Percentiles rank a stretch among this genome's conserved stretches.
Evolutionary conservation across 208 protist genomes (phyloP).

Genomic region (Leishmania arabica): DNA sequence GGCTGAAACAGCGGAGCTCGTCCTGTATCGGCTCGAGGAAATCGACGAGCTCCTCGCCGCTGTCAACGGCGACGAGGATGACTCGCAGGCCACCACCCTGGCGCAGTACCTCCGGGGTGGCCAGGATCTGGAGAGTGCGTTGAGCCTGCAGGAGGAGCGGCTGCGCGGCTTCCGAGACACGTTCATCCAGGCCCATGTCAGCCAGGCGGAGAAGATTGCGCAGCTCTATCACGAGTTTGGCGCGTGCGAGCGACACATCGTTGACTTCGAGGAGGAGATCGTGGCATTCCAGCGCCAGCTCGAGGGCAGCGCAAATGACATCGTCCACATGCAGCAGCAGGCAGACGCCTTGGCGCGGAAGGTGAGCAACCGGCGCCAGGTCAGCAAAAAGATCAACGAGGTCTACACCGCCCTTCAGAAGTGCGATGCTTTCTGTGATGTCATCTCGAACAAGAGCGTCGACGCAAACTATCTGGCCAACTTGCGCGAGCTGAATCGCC

Average conservation of each 20-base stretch:
- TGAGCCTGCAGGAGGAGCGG: constrained; percentile 64
- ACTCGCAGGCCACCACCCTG: constrained; percentile 31
- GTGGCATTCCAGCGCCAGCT: constrained; percentile 78
- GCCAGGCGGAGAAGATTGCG: constrained; percentile 60
- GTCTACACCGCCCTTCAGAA: constrained; percentile 82
- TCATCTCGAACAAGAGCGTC: constrained; percentile 74
- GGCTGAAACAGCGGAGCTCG: constrained; percentile 45
- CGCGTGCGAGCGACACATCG: constrained; percentile 73
- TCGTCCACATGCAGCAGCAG: constrained; percentile 84
- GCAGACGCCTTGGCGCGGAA: constrained; percentile 67
- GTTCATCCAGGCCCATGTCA: constrained; percentile 68
- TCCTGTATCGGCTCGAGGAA: constrained; percentile 57
- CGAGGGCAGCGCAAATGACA: constrained; percentile 75
- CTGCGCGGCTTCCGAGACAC: constrained; percentile 55
- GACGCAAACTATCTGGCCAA: constrained; percentile 66
- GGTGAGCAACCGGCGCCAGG: constrained; percentile 73
- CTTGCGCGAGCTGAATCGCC: constrained; percentile 69
- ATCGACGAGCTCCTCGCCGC: constrained; percentile 74
- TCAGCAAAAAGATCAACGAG: constrained; percentile 78
- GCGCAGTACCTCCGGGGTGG: constrained; percentile 56
- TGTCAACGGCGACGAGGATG: constrained; percentile 46
- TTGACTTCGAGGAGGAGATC: constrained; percentile 85
- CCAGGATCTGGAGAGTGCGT: constrained; percentile 44
- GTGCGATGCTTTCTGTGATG: constrained; percentile 83
- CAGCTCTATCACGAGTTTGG: constrained; percentile 70